phyloP scores from a whole-genome alignment of 164 flowering plant species.

The Tetrastigma voinierianum region DNA sequence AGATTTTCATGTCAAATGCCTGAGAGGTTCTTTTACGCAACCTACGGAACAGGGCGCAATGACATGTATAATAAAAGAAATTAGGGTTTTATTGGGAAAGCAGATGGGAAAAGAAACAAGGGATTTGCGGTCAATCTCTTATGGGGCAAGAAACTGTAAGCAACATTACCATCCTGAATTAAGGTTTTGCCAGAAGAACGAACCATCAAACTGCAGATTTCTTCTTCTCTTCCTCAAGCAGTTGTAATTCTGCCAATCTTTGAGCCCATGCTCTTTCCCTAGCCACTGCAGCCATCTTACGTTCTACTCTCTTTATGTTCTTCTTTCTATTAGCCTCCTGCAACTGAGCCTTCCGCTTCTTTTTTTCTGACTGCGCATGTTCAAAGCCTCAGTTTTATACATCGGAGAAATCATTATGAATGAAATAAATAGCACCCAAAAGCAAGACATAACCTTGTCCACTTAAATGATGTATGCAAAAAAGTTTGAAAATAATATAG shows the following conservation, averaged over 20 bases:
- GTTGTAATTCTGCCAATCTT: constrained; percentile 64
- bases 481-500: too few relatives aligned
- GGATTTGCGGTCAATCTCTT: neutral
- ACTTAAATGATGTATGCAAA: too few relatives aligned
- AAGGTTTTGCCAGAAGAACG: neutral
- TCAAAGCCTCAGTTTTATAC: constrained; percentile 1
- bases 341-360: constrained; percentile 58
- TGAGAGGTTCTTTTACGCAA: neutral
- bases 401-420: neutral
- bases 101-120: neutral
- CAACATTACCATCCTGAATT: neutral
- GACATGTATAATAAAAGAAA: neutral
- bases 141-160: neutral
- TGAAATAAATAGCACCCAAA: neutral
- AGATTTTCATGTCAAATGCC: too few relatives aligned
- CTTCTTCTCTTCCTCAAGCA: constrained; percentile 62
- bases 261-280: constrained; percentile 77
- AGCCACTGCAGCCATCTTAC: constrained; percentile 85
- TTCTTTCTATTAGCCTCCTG: constrained; percentile 66
- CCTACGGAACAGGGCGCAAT: neutral
- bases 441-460: too few relatives aligned
- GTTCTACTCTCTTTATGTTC: constrained; percentile 40
- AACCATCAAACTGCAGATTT: constrained; percentile 29
- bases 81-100: too few relatives aligned
- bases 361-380: constrained; percentile 44